A percentile compares a stretch with the other conserved stretches of the same genome.
Evolutionary conservation across 1,139 yeast genomes (phyloP).

Genomic region (Geotrichum histeridarum): DNA sequence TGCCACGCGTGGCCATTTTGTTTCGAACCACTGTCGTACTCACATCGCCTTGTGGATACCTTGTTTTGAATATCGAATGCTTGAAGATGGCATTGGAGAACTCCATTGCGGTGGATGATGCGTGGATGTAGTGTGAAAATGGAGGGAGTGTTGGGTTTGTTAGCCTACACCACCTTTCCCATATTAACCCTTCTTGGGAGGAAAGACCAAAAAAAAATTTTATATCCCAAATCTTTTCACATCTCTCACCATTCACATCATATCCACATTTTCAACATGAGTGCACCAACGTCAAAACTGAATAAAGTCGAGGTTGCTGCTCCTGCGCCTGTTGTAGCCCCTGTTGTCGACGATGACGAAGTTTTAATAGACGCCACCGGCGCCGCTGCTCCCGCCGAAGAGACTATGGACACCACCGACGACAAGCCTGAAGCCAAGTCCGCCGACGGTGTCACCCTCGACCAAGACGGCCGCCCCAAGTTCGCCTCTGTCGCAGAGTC

Average conservation of each 20-base stretch:
- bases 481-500: conserved; percentile 69
- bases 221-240: neutral
- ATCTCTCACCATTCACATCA: neutral
- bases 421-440: conserved; percentile 27
- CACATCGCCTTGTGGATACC: neutral
- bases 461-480: conserved; percentile 85
- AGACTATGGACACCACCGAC: conserved; percentile 32
- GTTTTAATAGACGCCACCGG: conserved; percentile 61
- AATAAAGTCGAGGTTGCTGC: conserved; percentile 24
- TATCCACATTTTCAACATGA: conserved; percentile 43
- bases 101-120: neutral
- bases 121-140: neutral
- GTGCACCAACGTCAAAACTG: conserved; percentile 62
- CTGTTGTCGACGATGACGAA: conserved; percentile 49
- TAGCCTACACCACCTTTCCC: no score
- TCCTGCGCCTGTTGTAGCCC: conserved; percentile 27
- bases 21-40: neutral
- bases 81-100: neutral
- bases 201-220: conserved; percentile 1
- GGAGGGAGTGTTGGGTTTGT: neutral
- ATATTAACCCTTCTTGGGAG: neutral
- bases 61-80: neutral
- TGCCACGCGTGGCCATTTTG: conserved; percentile 21
- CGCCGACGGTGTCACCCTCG: conserved; percentile 48
- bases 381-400: conserved; percentile 34